These are phyloP conservation scores for Sarcodon aspratus DNA, from an alignment of 768 basidiomycete species.

Conservation along the genomic window DNA sequence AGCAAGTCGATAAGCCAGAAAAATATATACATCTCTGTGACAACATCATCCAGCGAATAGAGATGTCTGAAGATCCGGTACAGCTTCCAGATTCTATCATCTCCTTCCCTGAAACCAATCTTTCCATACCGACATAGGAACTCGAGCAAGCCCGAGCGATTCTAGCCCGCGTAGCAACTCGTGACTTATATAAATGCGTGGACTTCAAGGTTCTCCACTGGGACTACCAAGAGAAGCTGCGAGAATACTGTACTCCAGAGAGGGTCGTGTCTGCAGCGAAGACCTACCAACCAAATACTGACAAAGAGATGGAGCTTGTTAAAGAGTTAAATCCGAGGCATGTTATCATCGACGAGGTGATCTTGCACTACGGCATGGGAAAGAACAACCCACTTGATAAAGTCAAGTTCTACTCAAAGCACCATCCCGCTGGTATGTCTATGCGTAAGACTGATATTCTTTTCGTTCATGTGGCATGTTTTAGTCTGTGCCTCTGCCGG, in stretches of 20 bases:
- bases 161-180: constrained; percentile 45
- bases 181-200: constrained; percentile 61
- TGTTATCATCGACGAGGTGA: constrained; percentile 50
- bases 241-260: constrained; percentile 22
- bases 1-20: constrained; percentile 42
- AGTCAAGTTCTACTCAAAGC: constrained; percentile 68
- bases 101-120: not conserved
- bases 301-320: constrained; percentile 13
- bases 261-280: constrained; percentile 21
- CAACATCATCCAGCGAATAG: constrained; percentile 48
- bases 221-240: constrained; percentile 15
- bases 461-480: not conserved
- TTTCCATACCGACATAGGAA: constrained; percentile 27
- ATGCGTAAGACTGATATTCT: not conserved
- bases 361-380: constrained; percentile 73
- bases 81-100: constrained; percentile 8
- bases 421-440: constrained; percentile 37
- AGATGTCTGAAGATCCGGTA: constrained; percentile 40
- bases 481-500: constrained; percentile 33
- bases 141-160: constrained; percentile 48
- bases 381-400: constrained; percentile 56
- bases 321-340: constrained; percentile 30
- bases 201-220: constrained; percentile 46
- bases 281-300: not conserved
- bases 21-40: constrained; percentile 61